Evolutionary conservation across 2,329 filamentous ascomycete genomes (phyloP), one percentile per base, ranked within the genome.

Genomic region (Parafenestella ontariensis): DNA sequence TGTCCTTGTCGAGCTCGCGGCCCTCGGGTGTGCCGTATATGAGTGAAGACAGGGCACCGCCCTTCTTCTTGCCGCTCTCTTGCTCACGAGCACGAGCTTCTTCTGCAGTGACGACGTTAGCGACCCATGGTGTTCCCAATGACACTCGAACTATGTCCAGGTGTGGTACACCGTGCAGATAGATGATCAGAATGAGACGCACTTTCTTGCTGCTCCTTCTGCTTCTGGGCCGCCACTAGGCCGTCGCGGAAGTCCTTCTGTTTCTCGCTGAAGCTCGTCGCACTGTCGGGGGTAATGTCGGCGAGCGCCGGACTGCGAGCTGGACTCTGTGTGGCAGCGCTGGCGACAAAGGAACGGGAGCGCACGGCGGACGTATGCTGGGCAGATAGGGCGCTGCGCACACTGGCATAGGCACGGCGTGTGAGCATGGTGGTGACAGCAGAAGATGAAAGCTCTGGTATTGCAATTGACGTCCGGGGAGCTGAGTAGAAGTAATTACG

Each of bases 1-100:
- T 94, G 79, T 98, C 94, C 61, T 91, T 90, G 72, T 99, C 95
- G 75, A 97, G 86, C 79, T 96, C 90, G 58, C 93, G 88, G 28
- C 93, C 95, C 78, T 98, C 94, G 72, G 95, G 92, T 13, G 95
- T 99, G 70, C 95, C 95, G 78, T 99, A 98, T 73, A 99, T 96
- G 66, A 99, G 86, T 66, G 89, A 94, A 31, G 90, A 89, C 54
- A 99, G 78, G 34, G 90, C 86, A 15, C 80, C 79, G 86, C 89
- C 58, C 66, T 87, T 83, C 74, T 88, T 90, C 51, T 84, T 80
- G 46, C 86, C 83, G 52, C 81, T 81, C 59, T 83, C 81, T 58
- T 82, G 80, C 69, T 90, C 85, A 59, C 85, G 82, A 68, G 82
- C 79, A 68, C 83, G 82, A 76, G 87, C 82, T 67, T 79, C 79